A percentile compares a stretch with the other conserved stretches of the same genome.
Conservation (phyloP, 2,329 filamentous ascomycete species). For the Stachybotrys chlorohalonatus region DNA sequence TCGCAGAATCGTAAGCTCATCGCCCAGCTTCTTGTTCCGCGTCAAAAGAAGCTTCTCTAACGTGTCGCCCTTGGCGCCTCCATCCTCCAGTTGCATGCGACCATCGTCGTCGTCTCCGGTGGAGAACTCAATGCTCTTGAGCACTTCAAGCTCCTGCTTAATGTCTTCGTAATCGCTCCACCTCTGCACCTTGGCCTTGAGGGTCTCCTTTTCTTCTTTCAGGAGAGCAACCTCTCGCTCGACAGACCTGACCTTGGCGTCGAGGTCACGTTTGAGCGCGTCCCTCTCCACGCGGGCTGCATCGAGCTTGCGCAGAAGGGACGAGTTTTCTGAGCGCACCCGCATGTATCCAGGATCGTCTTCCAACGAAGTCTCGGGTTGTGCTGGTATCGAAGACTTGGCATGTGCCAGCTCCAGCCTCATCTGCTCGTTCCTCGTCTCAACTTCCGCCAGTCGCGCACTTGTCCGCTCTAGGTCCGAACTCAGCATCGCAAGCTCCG, state of each 20-base stretch:
- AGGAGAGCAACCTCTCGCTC: slow-evolving; percentile 70
- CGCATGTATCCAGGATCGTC: slow-evolving; percentile 86
- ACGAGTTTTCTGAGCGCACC: slow-evolving; percentile 86
- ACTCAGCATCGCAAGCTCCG: slow-evolving; percentile 88
- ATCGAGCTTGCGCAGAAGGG: slow-evolving; percentile 81
- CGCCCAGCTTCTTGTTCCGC: slow-evolving; percentile 91
- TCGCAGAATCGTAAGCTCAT: slow-evolving; percentile 84
- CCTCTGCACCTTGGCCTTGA: slow-evolving; percentile 75
- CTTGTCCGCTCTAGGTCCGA: slow-evolving; percentile 88
- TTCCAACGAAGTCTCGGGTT: slow-evolving; percentile 57
- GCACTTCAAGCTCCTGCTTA: slow-evolving; percentile 88
- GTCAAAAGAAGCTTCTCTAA: slow-evolving; percentile 85
- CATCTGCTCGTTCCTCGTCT: slow-evolving; percentile 89
- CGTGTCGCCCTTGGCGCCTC: slow-evolving; percentile 55
- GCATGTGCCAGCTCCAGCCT: slow-evolving; percentile 84
- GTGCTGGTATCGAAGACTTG: slow-evolving; percentile 56
- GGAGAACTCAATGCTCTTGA: slow-evolving; percentile 96
- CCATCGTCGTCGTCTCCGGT: slow-evolving; percentile 75
- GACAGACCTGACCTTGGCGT: slow-evolving; percentile 65
- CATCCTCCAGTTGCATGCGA: slow-evolving; percentile 27
- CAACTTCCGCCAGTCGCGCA: slow-evolving; percentile 76
- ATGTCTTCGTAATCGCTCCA: slow-evolving; percentile 95
- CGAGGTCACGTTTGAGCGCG: slow-evolving; percentile 64
- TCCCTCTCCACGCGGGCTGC: slow-evolving; percentile 77
- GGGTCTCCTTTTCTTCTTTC: slow-evolving; percentile 68